Base-by-base conservation (phyloP, 2,329 filamentous ascomycete species). In the Neofusicoccum laricinum region DNA sequence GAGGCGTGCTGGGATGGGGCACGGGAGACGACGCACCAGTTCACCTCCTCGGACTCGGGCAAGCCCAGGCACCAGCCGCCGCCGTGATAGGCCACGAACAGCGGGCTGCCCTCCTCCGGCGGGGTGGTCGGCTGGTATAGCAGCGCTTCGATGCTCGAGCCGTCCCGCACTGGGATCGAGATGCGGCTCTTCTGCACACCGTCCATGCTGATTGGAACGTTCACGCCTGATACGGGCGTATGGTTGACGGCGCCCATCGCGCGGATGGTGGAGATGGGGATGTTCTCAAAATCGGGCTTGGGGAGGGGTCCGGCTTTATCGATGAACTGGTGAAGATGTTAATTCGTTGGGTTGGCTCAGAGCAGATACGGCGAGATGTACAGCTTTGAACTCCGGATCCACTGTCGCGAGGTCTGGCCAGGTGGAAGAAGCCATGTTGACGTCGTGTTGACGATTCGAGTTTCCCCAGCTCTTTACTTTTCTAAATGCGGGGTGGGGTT, bases 41-140 rank as follows among this genome's bases (percentile, higher is more conserved):
- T 59, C 19, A 45, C 6, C 10, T 36, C 49, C 67, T 69, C n/a
- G 1, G 25, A n/a, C 41, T 69, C 69, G 3, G 69, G 64, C n/a
- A 45, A 43, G 1, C 69, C 68, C 36, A 68, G 64, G 8, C 61
- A 66, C 62, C 61, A 69, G 4, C 70, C 69, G 7, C 70, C 70
- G 11, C 70, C 69, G 32, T 70, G 68, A 45, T 66, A 69, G 41
- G 67, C 67, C 11, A 72, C 65, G 11, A 68, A 34, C 25, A 72
- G 32, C 10, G 70, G 68, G 11, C 68, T 45, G 0, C 38, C 38
- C 4, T 25, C 36, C 3, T 21, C 14, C 11, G 43, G 43, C 11
- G n/a, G 10, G 17, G 19, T 6, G n/a, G 15, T 32, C 4, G 61
- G 61, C n/a, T 51, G 61, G 36, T 53, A 63, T 19, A 63, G 15